phyloP scores from a whole-genome alignment of 371 early-diverging fungal genomes.

The Nematocida displodere region DNA sequence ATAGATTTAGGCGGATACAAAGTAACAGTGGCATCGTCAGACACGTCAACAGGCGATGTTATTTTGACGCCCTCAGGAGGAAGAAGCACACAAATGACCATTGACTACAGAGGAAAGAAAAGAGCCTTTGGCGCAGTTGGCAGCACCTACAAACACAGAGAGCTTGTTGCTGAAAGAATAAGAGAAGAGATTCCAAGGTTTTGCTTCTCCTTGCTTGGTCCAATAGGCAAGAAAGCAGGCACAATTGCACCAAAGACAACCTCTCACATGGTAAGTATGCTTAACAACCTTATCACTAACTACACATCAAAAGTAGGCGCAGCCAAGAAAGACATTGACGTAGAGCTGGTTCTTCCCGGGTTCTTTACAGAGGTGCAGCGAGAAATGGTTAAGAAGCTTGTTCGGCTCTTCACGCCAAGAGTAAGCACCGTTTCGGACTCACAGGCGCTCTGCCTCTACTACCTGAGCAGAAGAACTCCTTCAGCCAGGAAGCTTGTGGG shows the following conservation, averaged over 20 bases:
- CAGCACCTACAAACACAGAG: slow-evolving; percentile 28
- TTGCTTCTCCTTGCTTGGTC: neutral
- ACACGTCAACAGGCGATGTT: slow-evolving; percentile 39
- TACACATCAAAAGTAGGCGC: neutral
- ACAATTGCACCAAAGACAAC: no score
- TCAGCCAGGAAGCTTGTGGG: neutral
- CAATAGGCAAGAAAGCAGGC: neutral
- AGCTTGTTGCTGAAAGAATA: slow-evolving; percentile 34
- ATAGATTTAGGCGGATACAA: slow-evolving; percentile 49
- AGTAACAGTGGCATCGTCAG: slow-evolving; percentile 42
- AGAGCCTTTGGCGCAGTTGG: slow-evolving; percentile 31
- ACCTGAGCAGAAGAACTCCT: slow-evolving; percentile 32
- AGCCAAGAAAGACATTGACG: slow-evolving; percentile 14
- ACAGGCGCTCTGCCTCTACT: slow-evolving; percentile 32
- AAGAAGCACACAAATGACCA: slow-evolving; percentile 30
- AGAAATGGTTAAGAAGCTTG: slow-evolving; percentile 6
- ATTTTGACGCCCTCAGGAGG: slow-evolving; percentile 14
- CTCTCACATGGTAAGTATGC: slow-evolving; percentile 19
- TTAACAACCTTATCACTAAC: slow-evolving; percentile 4
- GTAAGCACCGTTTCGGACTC: slow-evolving; percentile 31
- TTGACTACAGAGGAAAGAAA: slow-evolving; percentile 47
- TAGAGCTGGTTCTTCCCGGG: slow-evolving; percentile 27
- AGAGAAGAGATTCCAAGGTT: slow-evolving; percentile 18
- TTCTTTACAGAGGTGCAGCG: slow-evolving; percentile 32
- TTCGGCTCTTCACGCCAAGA: neutral